A percentile compares a stretch with the other conserved stretches of the same genome.
These are phyloP conservation scores for Immersiella caudata DNA, from an alignment of 495 filamentous ascomycete genomes.

Conservation along the genomic window DNA sequence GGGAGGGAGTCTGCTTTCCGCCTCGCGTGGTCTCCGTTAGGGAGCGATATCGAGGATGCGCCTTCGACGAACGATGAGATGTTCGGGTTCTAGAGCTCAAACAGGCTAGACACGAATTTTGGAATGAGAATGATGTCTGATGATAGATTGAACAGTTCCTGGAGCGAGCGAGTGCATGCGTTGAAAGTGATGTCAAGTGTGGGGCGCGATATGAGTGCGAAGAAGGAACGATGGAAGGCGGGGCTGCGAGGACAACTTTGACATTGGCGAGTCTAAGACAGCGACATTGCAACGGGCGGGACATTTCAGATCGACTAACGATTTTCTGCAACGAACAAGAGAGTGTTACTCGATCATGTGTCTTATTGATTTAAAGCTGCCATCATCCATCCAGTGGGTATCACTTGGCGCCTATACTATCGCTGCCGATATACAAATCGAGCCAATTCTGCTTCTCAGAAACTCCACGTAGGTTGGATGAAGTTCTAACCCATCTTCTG, in stretches of 20 bases:
- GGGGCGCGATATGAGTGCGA: neutral
- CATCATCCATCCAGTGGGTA: neutral
- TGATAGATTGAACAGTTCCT: constrained; percentile 11
- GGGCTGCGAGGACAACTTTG: neutral
- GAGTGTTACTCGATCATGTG: neutral
- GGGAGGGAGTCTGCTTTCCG: neutral
- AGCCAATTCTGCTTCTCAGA: neutral
- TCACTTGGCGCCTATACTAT: neutral
- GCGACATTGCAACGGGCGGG: neutral
- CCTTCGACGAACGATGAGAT: neutral
- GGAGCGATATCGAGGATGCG: neutral
- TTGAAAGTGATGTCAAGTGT: neutral
- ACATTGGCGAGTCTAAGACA: neutral
- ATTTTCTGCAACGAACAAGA: neutral
- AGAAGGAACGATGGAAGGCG: neutral
- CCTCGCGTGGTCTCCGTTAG: neutral
- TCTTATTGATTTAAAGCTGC: neutral
- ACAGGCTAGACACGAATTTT: constrained; percentile 20
- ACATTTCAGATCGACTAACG: neutral
- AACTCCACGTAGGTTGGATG: neutral
- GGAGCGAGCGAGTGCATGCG: neutral
- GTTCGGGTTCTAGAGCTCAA: constrained; percentile 7
- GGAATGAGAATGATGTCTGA: constrained; percentile 22
- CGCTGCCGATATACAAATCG: neutral
- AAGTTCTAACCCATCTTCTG: constrained; percentile 9